Percentiles rank a stretch among this genome's conserved stretches.
Conservation (phyloP, 345 rosid genomes). For the Eucalyptus coolabah region DNA sequence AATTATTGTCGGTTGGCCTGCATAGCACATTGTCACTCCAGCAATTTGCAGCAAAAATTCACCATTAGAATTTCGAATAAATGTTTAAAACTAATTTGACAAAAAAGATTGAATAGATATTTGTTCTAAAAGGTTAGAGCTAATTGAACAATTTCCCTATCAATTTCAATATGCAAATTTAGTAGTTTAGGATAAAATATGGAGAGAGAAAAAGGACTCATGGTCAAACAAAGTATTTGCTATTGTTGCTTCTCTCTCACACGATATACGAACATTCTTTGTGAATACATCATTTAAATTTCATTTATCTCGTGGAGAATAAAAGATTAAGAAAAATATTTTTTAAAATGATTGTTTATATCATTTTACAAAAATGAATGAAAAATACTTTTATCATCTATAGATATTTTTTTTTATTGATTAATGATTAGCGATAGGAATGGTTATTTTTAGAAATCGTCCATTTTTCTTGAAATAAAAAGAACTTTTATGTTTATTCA, state of each 20-base stretch:
- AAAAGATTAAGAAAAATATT: background rate
- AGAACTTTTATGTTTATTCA: background rate
- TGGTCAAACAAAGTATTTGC: background rate
- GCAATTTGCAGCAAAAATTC: fast-evolving
- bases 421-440: background rate
- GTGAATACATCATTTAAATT: background rate
- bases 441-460: background rate
- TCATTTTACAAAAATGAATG: background rate
- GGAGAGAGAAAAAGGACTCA: background rate
- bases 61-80: background rate
- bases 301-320: background rate
- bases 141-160: background rate
- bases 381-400: background rate
- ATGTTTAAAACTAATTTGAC: background rate
- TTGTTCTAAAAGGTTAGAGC: background rate
- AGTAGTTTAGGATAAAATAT: too few species aligned
- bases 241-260: background rate
- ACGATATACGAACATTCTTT: background rate
- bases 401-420: background rate
- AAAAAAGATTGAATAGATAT: background rate
- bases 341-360: fast-evolving
- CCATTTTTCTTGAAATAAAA: background rate
- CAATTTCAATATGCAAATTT: background rate
- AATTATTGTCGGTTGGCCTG: background rate
- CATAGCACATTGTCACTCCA: fast-evolving